Base-by-base conservation (phyloP, 2,329 filamentous ascomycete species). In the Fusarium sulawesiense region DNA sequence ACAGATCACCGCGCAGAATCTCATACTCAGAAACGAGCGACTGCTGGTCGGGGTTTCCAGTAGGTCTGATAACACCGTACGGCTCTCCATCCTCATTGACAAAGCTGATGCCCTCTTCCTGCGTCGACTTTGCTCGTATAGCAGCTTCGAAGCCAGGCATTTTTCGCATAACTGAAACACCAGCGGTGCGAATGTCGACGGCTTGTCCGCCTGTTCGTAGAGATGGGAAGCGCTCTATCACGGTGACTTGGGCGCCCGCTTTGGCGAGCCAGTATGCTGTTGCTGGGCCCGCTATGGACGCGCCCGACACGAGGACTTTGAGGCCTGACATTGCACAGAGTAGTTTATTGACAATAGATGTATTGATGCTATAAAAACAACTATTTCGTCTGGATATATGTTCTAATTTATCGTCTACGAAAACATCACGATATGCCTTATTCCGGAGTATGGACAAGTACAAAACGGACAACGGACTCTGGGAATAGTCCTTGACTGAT, bases 181-280 rank as follows among this genome's bases (percentile, higher is more conserved):
- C 80, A 3, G 73, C 71, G 16, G 76, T 78, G 60, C 80, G 79
- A 40, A 82, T 78, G 51, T 81, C 79, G 47, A 81, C 63, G n/a
- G 76, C 76, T 34, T 81, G 80, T 6, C 80, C 80, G 76, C 44
- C 74, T 76, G 60, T 80, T 5, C 76, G 76, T 13, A 78, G n/a
- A 48, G 59, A n/a, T 3, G 79, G 71, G 48, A 76, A 79, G 13
- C 79, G 76, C 59, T 83, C 82, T 46, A 83, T 69, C n/a, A 83
- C 66, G 1, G 81, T 83, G 53, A 82, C 76, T 1, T 50, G 65
- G 10, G 76, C 76, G 2, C 77, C 75, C 10, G 75, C 69, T 60
- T 66, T 74, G 42, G 72, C 71, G 13, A 77, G 69, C 76, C 74
- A 77, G 68, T 77, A 77, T 3, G 76, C 76, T 10, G 73, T 67